phyloP scores from a whole-genome alignment of 1,284 basidiomycete species.

The Fistulinella staudtii region DNA sequence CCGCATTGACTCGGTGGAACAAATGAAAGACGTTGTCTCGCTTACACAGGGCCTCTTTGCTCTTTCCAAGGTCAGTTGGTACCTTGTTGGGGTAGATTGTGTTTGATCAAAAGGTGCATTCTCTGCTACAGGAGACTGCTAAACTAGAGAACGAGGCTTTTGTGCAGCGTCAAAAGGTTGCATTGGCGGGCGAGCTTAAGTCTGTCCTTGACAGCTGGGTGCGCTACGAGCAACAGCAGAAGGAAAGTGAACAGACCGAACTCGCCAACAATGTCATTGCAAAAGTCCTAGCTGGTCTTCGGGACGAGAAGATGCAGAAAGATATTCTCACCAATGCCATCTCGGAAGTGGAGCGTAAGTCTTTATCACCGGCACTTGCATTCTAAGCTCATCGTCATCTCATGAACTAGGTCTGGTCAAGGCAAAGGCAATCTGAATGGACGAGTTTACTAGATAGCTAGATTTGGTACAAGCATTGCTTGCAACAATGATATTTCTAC shows the following conservation, averaged over 20 bases:
- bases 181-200: slow-evolving; percentile 88
- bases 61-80: slow-evolving; percentile 74
- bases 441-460: slow-evolving; percentile 18
- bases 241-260: slow-evolving; percentile 93
- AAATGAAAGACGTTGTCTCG: slow-evolving; percentile 93
- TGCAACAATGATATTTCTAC: slow-evolving; percentile 9
- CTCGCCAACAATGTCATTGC: slow-evolving; percentile 85
- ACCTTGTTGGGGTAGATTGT: not conserved
- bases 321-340: slow-evolving; percentile 86
- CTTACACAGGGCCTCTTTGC: slow-evolving; percentile 90
- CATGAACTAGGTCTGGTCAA: slow-evolving; percentile 59
- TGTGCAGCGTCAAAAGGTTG: slow-evolving; percentile 86
- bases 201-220: slow-evolving; percentile 97
- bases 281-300: slow-evolving; percentile 79
- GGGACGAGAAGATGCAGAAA: slow-evolving; percentile 91
- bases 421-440: slow-evolving; percentile 57
- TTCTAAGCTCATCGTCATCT: slow-evolving; percentile 12
- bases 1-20: slow-evolving; percentile 86
- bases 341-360: slow-evolving; percentile 90
- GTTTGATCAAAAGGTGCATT: not conserved
- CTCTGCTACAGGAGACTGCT: slow-evolving; percentile 74
- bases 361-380: not conserved
- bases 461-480: slow-evolving; percentile 24
- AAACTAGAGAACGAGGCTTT: slow-evolving; percentile 89
- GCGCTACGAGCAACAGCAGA: slow-evolving; percentile 93